Evolutionary conservation across 768 basidiomycete genomes (phyloP).

Genomic region (Lactarius akahatsu): DNA sequence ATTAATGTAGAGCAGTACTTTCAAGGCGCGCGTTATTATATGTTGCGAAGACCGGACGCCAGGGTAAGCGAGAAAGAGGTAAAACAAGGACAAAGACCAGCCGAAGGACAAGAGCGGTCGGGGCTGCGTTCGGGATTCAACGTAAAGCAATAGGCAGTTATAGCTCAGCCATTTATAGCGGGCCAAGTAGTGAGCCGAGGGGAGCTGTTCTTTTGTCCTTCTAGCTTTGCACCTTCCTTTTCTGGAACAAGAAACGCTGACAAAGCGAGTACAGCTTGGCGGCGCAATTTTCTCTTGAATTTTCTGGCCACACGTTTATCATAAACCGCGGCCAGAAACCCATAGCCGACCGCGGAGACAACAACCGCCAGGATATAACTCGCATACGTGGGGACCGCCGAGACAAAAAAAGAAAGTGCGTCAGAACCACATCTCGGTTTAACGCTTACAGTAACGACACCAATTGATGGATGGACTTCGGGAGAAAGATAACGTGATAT

Average conservation of each 20-base stretch:
- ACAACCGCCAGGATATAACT: neutral
- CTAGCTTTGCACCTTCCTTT: neutral
- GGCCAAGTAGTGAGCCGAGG: neutral
- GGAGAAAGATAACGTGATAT: neutral
- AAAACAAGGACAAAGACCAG: constrained; percentile 16
- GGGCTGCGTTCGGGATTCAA: neutral
- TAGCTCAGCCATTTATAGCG: neutral
- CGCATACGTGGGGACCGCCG: neutral
- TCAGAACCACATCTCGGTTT: neutral
- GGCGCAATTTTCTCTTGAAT: neutral
- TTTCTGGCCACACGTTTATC: neutral
- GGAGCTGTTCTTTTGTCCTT: constrained; percentile 17
- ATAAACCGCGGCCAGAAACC: neutral
- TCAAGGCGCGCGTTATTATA: constrained; percentile 14
- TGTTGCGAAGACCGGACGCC: neutral
- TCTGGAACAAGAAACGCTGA: constrained; percentile 20
- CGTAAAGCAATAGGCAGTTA: neutral
- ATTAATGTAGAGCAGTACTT: neutral
- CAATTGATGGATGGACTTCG: neutral
- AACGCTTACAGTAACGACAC: neutral
- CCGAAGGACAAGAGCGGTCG: neutral
- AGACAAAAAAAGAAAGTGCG: neutral
- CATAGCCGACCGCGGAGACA: neutral
- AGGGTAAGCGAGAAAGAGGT: neutral
- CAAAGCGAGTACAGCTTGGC: constrained; percentile 3